A percentile compares a stretch with the other conserved stretches of the same genome.
These are phyloP conservation scores for Meira miltonrushii DNA, from an alignment of 1,284 basidiomycete genomes.

Conservation along the genomic window DNA sequence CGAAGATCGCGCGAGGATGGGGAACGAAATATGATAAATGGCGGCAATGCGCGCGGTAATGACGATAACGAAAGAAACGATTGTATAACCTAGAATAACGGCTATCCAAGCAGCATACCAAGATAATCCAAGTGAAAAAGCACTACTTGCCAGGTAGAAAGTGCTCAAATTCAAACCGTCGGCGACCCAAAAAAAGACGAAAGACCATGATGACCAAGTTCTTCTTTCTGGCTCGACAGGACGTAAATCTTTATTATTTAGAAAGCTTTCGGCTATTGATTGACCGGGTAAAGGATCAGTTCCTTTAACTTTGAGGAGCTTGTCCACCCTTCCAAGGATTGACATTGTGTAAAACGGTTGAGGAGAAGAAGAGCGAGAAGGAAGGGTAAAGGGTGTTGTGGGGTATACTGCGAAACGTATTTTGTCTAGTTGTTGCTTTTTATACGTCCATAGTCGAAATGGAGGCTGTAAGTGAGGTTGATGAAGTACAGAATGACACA, in stretches of 20 bases:
- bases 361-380: too few species aligned
- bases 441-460: too few species aligned
- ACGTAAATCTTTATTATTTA: constrained; percentile 30
- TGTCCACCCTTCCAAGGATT: too few species aligned
- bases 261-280: too few species aligned
- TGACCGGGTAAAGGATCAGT: too few species aligned
- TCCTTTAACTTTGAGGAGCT: too few species aligned
- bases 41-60: constrained; percentile 71
- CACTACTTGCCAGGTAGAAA: constrained; percentile 27
- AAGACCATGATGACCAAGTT: constrained; percentile 32
- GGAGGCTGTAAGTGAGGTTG: too few species aligned
- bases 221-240: constrained; percentile 35
- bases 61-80: constrained; percentile 70
- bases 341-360: too few species aligned
- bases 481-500: too few species aligned
- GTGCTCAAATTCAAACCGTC: constrained; percentile 45
- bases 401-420: too few species aligned
- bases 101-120: constrained; percentile 42
- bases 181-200: constrained; percentile 42
- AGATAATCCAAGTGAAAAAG: constrained; percentile 26
- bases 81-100: constrained; percentile 62
- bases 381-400: too few species aligned
- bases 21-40: constrained; percentile 63
- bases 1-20: constrained; percentile 64
- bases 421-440: too few species aligned